Evolutionary conservation across 2,329 filamentous ascomycete genomes (phyloP).

Genomic region (Hypoxylon sp.): DNA sequence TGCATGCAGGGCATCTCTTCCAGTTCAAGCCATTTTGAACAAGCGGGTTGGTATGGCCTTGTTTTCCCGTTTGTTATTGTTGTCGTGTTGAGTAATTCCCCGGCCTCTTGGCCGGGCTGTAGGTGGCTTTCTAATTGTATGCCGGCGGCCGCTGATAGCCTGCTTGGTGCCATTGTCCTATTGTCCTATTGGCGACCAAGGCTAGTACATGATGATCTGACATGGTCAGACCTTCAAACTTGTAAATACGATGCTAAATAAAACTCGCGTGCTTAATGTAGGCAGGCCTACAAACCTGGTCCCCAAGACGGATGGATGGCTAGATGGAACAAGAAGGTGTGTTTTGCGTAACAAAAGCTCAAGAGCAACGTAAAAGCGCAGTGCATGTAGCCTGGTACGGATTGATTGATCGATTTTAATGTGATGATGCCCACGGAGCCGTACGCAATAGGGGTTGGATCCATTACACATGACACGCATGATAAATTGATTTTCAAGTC

Average conservation of each 20-base stretch:
- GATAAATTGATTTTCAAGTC: conserved; percentile 50
- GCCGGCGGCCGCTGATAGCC: conserved; percentile 29
- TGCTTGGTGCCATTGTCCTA: conserved; percentile 14
- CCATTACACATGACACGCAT: conserved; percentile 50
- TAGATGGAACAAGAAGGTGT: conserved; percentile 36
- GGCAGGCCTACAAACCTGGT: conserved; percentile 20
- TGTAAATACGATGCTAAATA: conserved; percentile 19
- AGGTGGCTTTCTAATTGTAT: conserved; percentile 19
- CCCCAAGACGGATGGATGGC: conserved; percentile 10
- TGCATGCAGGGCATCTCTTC: conserved; percentile 25
- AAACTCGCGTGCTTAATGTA: conserved; percentile 23
- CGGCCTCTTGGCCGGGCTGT: conserved; percentile 18
- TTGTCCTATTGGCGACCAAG: conserved; percentile 19
- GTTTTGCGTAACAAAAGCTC: conserved; percentile 26
- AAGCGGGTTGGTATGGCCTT: conserved; percentile 13
- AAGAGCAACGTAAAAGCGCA: conserved; percentile 22
- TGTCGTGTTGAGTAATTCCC: conserved; percentile 16
- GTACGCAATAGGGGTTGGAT: conserved; percentile 40
- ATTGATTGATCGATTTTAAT: conserved; percentile 13
- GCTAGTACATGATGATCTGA: conserved; percentile 29
- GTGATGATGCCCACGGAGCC: conserved; percentile 32
- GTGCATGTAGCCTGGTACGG: conserved; percentile 8
- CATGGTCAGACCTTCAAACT: conserved; percentile 29
- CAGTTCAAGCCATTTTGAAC: conserved; percentile 5
- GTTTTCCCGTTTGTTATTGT: conserved; percentile 6